Conservation (phyloP, 441 rosid species). For the Populus trichocarpa region DNA sequence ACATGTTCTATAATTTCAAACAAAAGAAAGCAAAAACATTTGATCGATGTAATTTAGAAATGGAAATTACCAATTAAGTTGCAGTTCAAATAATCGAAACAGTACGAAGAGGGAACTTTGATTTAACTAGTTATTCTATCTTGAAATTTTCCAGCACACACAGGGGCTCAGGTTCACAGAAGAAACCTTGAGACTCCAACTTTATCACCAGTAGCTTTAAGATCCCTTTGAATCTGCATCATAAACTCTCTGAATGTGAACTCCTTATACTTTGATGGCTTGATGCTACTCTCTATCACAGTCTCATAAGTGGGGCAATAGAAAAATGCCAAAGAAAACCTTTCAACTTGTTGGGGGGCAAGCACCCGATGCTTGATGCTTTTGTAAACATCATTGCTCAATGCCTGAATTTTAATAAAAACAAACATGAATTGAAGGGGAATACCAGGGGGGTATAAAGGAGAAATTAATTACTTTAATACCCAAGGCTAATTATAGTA, state of each 20-base stretch:
- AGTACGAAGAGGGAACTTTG: too few relatives aligned
- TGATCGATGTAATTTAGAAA: too few relatives aligned
- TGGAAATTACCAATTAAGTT: too few relatives aligned
- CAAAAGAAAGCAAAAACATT: too few relatives aligned
- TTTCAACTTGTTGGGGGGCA: constrained; percentile 41
- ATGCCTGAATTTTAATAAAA: constrained; percentile 30
- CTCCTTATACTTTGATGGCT: constrained; percentile 43
- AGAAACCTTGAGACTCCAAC: constrained; percentile 71
- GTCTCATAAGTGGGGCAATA: constrained; percentile 50
- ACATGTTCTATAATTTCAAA: too few relatives aligned
- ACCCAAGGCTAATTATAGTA: too few relatives aligned
- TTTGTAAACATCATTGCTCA: constrained; percentile 59
- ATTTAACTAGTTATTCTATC: too few relatives aligned
- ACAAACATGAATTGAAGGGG: not conserved
- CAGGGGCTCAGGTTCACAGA: constrained; percentile 1
- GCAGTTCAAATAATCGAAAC: too few relatives aligned
- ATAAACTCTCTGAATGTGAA: constrained; percentile 55
- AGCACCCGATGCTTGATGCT: constrained; percentile 61
- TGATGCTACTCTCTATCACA: constrained; percentile 33
- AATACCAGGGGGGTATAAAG: not conserved
- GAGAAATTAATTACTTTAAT: not conserved
- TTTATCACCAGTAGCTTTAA: constrained; percentile 57
- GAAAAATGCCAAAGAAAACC: constrained; percentile 58
- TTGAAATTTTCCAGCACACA: too few relatives aligned
- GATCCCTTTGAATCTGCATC: constrained; percentile 47